Evolutionary conservation across 1,139 yeast genomes (phyloP).

Genomic region (Candida pseudoviswanathii): DNA sequence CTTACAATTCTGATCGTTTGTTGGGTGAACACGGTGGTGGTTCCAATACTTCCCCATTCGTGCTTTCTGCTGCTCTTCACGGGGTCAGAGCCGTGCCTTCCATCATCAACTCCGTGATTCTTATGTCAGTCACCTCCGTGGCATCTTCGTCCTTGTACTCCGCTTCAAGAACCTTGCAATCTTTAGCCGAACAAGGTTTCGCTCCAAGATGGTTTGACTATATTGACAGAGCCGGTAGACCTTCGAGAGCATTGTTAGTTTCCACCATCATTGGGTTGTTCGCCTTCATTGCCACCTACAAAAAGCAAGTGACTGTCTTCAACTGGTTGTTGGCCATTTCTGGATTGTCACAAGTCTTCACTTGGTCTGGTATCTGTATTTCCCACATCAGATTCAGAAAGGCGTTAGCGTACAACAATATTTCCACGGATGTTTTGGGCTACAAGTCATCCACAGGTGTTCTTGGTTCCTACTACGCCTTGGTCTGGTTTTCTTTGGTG

Average conservation of each 20-base stretch:
- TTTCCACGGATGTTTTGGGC: constrained; percentile 39
- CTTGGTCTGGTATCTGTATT: constrained; percentile 45
- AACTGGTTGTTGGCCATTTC: constrained; percentile 48
- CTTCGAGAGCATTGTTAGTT: constrained; percentile 39
- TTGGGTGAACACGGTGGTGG: constrained; percentile 43
- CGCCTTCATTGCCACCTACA: constrained; percentile 41
- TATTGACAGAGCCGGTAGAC: constrained; percentile 47
- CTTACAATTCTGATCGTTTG: constrained; percentile 38
- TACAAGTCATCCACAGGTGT: constrained; percentile 45
- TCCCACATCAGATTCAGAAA: constrained; percentile 46
- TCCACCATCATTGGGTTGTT: constrained; percentile 35
- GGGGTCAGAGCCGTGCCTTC: constrained; percentile 42
- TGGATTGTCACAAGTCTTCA: constrained; percentile 45
- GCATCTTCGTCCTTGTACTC: constrained; percentile 49
- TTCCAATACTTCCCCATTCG: constrained; percentile 47
- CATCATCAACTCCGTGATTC: constrained; percentile 46
- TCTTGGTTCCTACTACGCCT: constrained; percentile 40
- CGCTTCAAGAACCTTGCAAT: constrained; percentile 45
- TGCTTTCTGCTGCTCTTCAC: constrained; percentile 45
- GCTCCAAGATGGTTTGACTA: constrained; percentile 46
- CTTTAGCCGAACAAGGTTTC: constrained; percentile 45
- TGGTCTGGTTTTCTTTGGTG: constrained; percentile 35
- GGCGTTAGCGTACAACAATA: constrained; percentile 40
- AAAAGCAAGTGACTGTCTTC: constrained; percentile 44
- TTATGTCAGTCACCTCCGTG: constrained; percentile 48